Conservation (phyloP, 2,329 filamentous ascomycete species). For the Alternaria longipes region DNA sequence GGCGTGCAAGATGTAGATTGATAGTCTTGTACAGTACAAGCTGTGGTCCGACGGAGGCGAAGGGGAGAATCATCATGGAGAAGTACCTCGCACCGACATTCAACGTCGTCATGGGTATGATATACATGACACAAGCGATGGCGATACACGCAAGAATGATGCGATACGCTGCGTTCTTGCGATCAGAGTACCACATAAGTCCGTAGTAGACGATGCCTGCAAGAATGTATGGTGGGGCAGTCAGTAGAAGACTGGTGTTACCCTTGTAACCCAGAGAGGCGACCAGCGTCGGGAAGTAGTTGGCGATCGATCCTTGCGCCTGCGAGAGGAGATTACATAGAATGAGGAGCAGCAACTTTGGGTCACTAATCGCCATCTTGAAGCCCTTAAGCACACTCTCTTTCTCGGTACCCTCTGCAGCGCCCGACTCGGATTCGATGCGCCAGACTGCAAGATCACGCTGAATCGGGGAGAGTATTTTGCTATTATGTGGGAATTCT, state of each 20-base stretch:
- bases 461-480: background rate
- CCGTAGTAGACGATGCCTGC: slow-evolving; percentile 15
- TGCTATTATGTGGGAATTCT: background rate
- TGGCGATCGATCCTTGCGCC: background rate
- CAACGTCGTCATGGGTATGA: slow-evolving; percentile 45
- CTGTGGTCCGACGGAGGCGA: slow-evolving; percentile 34
- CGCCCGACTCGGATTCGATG: background rate
- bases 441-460: background rate
- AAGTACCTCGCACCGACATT: slow-evolving; percentile 46
- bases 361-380: background rate
- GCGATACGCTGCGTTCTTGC: slow-evolving; percentile 55
- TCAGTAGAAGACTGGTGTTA: background rate
- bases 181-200: slow-evolving; percentile 54
- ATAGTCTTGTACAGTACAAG: slow-evolving; percentile 35
- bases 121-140: slow-evolving; percentile 45
- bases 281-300: background rate
- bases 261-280: background rate
- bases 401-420: background rate
- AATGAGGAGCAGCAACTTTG: background rate
- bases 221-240: background rate
- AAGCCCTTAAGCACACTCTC: background rate
- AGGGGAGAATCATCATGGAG: slow-evolving; percentile 38
- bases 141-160: slow-evolving; percentile 52
- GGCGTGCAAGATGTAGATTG: slow-evolving; percentile 34
- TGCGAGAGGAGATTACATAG: background rate